Conservation (phyloP, 225 moss, liverwort and hornwort species). For the Thuidium tamariscinum region DNA sequence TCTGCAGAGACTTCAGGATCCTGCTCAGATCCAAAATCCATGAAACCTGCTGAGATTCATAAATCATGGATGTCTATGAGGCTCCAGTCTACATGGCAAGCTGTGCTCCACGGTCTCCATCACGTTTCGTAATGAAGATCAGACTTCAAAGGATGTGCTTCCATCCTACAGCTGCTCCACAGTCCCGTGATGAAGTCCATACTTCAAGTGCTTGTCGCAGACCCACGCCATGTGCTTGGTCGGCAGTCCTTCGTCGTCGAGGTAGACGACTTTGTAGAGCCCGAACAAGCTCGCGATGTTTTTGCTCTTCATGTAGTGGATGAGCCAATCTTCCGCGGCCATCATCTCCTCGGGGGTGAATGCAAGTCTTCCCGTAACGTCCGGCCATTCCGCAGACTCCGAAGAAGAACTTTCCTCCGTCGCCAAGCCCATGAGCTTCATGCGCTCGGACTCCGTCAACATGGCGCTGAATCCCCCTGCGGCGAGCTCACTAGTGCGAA, state of each 20-base stretch:
- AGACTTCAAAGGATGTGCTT: slow-evolving; percentile 16
- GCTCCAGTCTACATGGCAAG: background rate
- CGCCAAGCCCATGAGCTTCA: slow-evolving; percentile 26
- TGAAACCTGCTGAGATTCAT: background rate
- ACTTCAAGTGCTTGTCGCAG: slow-evolving; percentile 53
- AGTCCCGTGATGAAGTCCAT: slow-evolving; percentile 25
- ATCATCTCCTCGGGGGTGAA: slow-evolving; percentile 53
- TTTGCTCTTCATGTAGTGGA: slow-evolving; percentile 42
- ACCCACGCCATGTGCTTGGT: slow-evolving; percentile 40
- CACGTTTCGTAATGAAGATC: slow-evolving; percentile 15
- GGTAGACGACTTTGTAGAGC: slow-evolving; percentile 37
- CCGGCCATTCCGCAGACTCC: slow-evolving; percentile 6
- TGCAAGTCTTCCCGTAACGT: slow-evolving; percentile 11
- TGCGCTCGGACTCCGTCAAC: slow-evolving; percentile 27
- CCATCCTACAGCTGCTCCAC: slow-evolving; percentile 19
- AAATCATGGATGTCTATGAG: no score
- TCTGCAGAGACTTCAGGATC: background rate
- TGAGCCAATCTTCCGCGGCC: slow-evolving; percentile 50
- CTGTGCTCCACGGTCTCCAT: background rate
- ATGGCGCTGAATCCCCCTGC: slow-evolving; percentile 30
- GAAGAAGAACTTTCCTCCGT: background rate
- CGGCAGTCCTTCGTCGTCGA: slow-evolving; percentile 35
- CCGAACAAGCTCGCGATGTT: slow-evolving; percentile 36
- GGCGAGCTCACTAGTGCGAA: slow-evolving; percentile 34
- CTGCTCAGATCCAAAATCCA: background rate